Evolutionary conservation across 2,329 filamentous ascomycete genomes (phyloP), one percentile per base, ranked within the genome.

Genomic region (Exophiala sp.): DNA sequence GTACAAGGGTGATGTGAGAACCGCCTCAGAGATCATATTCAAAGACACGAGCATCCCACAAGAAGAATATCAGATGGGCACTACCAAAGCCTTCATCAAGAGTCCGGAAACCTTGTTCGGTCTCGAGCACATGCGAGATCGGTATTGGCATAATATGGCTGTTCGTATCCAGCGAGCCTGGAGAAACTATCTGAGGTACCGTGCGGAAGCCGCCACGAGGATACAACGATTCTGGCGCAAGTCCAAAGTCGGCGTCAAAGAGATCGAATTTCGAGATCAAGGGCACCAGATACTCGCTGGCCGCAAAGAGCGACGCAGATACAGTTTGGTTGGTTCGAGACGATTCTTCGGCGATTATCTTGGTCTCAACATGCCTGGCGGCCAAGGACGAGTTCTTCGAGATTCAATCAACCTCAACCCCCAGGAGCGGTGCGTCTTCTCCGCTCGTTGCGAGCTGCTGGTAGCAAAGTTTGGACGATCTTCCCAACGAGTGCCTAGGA

Each of bases 61-160:
- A 29, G 94, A 97, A 65, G 94, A 99, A 69, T 97, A 90, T 79
- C 94, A 99, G 72, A 88, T 99, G 80, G 94, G 94, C 74, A 88
- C 94, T 4, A 92, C 89, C 1, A 99, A 97, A 73, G 92, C 91
- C 3, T 99, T 99, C 67, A 95, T 99, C 76, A 97, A 99, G 73
- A 91, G 94, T 0, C 94, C 94, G 0, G 94, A 99, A 72, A 99
- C 94, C 0, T 76, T 99, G 1, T 99, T 99, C 67, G 94, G 94
- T 2, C 78, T 99, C 9, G 94, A 99, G 72, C 91, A 95, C 54
- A 97, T 99, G 92, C 84, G 94, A 68, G 94, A 99, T 69, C 82
- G 89, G 52, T 99, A 97, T 73, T 97, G 92, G 92, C 92, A 97
- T 72, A 99, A 97, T 74, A 97, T 99, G 94, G 94, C 94, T 3